These are phyloP conservation scores for Penicillium sp. DNA, from an alignment of 2,329 filamentous ascomycete genomes.

Conservation along the genomic window DNA sequence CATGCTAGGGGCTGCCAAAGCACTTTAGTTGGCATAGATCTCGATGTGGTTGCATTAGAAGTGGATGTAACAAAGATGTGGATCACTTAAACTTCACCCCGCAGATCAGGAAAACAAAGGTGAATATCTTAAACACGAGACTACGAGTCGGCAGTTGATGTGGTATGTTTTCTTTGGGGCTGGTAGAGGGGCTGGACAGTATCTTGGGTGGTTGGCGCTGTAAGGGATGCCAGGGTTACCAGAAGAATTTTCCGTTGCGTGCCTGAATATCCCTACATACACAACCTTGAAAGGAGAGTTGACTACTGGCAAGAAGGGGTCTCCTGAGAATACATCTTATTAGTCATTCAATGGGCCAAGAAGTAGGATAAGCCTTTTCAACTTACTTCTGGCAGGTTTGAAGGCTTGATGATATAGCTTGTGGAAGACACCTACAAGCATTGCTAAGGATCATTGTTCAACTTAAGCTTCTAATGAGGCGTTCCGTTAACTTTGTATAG, in stretches of 20 bases:
- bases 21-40: not conserved
- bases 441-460: no score
- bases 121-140: not conserved
- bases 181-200: not conserved
- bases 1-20: not conserved
- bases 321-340: not conserved
- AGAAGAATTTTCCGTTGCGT: constrained; percentile 5
- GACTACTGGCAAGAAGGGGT: not conserved
- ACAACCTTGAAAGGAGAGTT: not conserved
- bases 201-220: not conserved
- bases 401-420: no score
- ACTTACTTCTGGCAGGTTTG: no score
- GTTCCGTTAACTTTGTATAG: no score
- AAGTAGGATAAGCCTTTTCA: no score
- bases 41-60: not conserved
- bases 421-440: no score
- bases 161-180: not conserved
- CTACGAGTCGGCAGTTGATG: not conserved
- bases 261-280: constrained; percentile 8
- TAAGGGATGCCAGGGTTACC: constrained; percentile 5
- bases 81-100: not conserved
- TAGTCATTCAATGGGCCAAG: not conserved
- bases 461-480: no score
- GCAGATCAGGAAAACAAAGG: not conserved
- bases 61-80: not conserved